These are phyloP conservation scores for Brassica cretica DNA, from an alignment of 345 rosid species.

Conservation along the genomic window DNA sequence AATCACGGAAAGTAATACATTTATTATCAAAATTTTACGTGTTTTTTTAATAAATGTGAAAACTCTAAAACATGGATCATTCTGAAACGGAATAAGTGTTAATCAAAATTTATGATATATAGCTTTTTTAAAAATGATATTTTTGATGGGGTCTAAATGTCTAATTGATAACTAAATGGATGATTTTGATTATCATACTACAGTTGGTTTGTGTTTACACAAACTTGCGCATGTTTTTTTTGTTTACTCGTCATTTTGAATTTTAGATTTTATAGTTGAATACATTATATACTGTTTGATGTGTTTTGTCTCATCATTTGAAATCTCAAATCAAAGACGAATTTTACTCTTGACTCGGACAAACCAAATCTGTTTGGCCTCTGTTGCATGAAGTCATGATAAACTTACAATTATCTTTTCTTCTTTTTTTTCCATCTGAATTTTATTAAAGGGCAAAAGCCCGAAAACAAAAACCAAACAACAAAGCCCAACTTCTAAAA, in stretches of 20 bases:
- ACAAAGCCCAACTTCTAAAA: too few relatives aligned
- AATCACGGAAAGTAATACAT: too few relatives aligned
- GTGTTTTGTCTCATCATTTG: neutral
- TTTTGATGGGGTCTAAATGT: neutral
- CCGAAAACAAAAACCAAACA: too few relatives aligned
- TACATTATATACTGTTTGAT: neutral
- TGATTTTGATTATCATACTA: neutral
- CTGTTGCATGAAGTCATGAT: slow-evolving; percentile 15
- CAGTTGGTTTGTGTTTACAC: neutral
- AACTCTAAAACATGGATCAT: too few relatives aligned
- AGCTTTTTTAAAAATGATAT: neutral
- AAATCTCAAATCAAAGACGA: slow-evolving; percentile 13
- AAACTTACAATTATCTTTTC: neutral
- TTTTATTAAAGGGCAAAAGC: too few relatives aligned
- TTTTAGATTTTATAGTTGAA: neutral
- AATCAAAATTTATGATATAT: neutral
- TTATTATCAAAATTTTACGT: too few relatives aligned
- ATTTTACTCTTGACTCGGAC: neutral
- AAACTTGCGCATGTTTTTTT: neutral
- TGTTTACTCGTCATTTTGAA: neutral
- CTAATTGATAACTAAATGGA: neutral
- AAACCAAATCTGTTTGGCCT: slow-evolving; percentile 22
- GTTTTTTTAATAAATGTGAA: too few relatives aligned
- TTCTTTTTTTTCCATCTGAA: too few relatives aligned
- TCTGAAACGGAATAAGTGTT: too few relatives aligned